Evolutionary conservation across 441 rosid genomes (phyloP), one percentile per base, ranked within the genome.

Genomic region (Arabidopsis hybrid): DNA sequence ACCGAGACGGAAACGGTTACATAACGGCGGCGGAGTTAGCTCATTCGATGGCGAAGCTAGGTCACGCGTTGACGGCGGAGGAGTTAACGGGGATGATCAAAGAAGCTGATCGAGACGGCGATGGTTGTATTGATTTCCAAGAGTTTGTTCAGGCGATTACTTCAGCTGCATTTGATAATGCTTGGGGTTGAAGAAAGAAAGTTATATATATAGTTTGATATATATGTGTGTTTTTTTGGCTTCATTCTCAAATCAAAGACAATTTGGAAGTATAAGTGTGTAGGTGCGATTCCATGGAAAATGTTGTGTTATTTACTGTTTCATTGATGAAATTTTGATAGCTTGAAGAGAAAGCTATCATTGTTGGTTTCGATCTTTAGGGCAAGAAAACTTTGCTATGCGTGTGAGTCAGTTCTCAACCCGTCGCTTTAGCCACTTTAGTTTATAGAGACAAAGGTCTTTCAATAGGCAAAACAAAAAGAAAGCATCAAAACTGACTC

Each of bases 1-100:
- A 79, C 17, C 76, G 79, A 21, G 82, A 79, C 70, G 82, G 82
- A 2, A 79, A 79, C 50, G 82, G 82, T 0, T 79, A 75, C 64
- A 79, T 79, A 47, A 79, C 82, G 31, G 82, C 82, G 16, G 82
- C 82, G 18, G 82, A 79, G 57, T 12, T 79, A 2, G 82, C 82
- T 6, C 82, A 79, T 8, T 74, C 82, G 70, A 79, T 79, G 82
- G 79, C 82, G 7, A 79, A 79, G 49, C 10, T 79, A 6, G 82
- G 82, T 1, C 82, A 79, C 1, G 85, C 89, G 10, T 83, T 90
- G 74, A 88, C 92, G 4, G 88, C 83, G 7, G 85, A 84, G 35
- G 95, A 90, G 79, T 68, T 90, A 66, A 85, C 90, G 2, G 92
- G 92, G 78, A 90, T 90, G 92, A 90, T 90, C 60, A 85, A 77